These are phyloP conservation scores for Leavenworthia alabamica DNA, from an alignment of 345 rosid species.

Conservation along the genomic window DNA sequence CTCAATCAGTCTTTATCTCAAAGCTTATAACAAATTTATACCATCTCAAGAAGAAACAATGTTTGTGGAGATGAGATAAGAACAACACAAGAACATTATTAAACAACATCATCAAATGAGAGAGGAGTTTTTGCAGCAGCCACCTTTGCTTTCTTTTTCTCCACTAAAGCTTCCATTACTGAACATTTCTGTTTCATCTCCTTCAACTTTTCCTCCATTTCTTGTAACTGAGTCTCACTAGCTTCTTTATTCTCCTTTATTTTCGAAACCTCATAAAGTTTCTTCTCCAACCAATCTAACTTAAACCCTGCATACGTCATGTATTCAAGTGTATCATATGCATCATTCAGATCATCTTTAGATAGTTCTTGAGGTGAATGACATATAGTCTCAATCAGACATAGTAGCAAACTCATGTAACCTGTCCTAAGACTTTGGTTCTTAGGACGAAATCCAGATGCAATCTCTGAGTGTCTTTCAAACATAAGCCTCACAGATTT, in stretches of 20 bases:
- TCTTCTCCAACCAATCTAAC: constrained; percentile 23
- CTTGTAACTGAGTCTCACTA: neutral
- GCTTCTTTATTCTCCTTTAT: neutral
- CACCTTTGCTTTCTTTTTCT: constrained; percentile 3
- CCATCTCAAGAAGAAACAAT: no score
- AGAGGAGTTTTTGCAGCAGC: constrained; percentile 5
- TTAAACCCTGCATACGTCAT: constrained; percentile 13
- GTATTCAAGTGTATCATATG: neutral
- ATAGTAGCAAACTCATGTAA: constrained; percentile 18
- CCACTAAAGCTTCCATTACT: constrained; percentile 10
- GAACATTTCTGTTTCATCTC: neutral
- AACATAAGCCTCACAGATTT: constrained; percentile 8
- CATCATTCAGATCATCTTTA: neutral
- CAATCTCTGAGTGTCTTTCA: constrained; percentile 22
- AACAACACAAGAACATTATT: neutral
- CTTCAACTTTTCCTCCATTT: neutral
- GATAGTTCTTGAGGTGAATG: neutral
- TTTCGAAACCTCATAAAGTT: neutral
- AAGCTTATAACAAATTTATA: no score
- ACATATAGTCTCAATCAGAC: constrained; percentile 16
- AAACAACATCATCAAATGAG: neutral
- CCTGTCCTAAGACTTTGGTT: constrained; percentile 10
- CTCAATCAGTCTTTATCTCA: no score
- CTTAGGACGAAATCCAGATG: neutral
- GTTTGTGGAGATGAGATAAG: no score